Percentiles rank a stretch among this genome's conserved stretches.
Conservation (phyloP, 257 asterid genomes). For the Plantago major region DNA sequence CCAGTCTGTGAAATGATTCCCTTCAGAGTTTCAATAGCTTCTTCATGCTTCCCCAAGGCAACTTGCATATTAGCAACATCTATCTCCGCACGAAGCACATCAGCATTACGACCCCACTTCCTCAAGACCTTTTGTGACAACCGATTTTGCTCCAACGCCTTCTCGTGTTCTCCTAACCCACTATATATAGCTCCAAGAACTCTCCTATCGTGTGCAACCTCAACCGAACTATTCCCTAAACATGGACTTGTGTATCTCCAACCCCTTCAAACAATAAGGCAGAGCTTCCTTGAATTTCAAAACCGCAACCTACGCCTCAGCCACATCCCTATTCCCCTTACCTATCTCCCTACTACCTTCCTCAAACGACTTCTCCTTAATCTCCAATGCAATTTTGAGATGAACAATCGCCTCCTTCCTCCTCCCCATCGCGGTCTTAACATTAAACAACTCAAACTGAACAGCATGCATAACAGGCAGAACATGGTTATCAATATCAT, state of each 20-base stretch:
- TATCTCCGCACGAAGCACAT: slow-evolving; percentile 80
- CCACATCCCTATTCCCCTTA: slow-evolving; percentile 75
- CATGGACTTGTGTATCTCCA: slow-evolving; percentile 62
- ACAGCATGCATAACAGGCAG: slow-evolving; percentile 73
- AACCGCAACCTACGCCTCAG: slow-evolving; percentile 78
- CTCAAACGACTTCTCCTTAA: slow-evolving; percentile 66
- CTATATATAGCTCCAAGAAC: slow-evolving; percentile 83
- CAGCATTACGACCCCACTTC: slow-evolving; percentile 77
- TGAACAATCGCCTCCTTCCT: slow-evolving; percentile 82
- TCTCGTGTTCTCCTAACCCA: slow-evolving; percentile 76
- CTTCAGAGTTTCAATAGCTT: slow-evolving; percentile 72
- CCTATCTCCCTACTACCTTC: slow-evolving; percentile 76
- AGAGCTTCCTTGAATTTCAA: slow-evolving; percentile 73
- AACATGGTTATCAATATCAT: slow-evolving; percentile 44
- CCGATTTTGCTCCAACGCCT: slow-evolving; percentile 82
- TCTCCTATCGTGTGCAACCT: slow-evolving; percentile 83
- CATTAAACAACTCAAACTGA: slow-evolving; percentile 66
- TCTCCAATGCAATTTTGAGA: slow-evolving; percentile 70
- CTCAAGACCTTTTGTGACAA: slow-evolving; percentile 72
- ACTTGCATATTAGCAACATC: slow-evolving; percentile 95
- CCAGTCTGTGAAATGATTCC: slow-evolving; percentile 69
- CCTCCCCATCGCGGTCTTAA: slow-evolving; percentile 85
- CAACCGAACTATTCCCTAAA: slow-evolving; percentile 75
- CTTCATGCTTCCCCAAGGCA: slow-evolving; percentile 70
- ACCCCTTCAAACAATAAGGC: slow-evolving; percentile 74